These are phyloP conservation scores for Wickerhamiella cacticola DNA, from an alignment of 805 yeast species.

Conservation along the genomic window DNA sequence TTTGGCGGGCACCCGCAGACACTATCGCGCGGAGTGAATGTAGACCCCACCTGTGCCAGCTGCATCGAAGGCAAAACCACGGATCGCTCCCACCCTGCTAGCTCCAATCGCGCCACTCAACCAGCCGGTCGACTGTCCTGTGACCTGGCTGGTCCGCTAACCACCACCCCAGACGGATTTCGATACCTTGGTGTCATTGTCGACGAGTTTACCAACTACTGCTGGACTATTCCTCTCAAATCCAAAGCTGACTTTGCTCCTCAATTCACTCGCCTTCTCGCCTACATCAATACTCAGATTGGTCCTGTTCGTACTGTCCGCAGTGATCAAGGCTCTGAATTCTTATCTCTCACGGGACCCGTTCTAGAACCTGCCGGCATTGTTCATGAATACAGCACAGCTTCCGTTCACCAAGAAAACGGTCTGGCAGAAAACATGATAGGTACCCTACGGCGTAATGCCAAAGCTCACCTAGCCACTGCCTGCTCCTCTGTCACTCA, in stretches of 20 bases:
- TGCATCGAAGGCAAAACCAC: background rate
- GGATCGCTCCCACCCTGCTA: background rate
- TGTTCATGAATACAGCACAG: background rate
- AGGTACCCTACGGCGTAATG: background rate
- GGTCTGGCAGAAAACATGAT: background rate
- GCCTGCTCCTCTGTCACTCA: background rate
- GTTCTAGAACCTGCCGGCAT: background rate
- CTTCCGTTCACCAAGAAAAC: background rate
- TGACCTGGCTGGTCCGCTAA: background rate
- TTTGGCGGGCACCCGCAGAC: background rate
- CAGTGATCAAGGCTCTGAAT: background rate
- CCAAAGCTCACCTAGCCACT: background rate
- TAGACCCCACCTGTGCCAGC: background rate
- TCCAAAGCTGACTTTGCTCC: background rate
- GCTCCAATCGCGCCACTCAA: background rate
- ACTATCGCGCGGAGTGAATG: background rate
- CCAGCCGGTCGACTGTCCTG: background rate
- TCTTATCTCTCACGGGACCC: background rate
- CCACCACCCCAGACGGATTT: background rate
- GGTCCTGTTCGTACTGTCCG: background rate
- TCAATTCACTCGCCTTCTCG: background rate
- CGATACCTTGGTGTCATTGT: background rate
- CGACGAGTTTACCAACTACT: background rate
- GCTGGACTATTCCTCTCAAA: background rate
- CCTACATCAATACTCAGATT: background rate